A percentile compares a stretch with the other conserved stretches of the same genome.
Conservation (phyloP, 208 protist genomes). For the Leishmania aethiopica region DNA sequence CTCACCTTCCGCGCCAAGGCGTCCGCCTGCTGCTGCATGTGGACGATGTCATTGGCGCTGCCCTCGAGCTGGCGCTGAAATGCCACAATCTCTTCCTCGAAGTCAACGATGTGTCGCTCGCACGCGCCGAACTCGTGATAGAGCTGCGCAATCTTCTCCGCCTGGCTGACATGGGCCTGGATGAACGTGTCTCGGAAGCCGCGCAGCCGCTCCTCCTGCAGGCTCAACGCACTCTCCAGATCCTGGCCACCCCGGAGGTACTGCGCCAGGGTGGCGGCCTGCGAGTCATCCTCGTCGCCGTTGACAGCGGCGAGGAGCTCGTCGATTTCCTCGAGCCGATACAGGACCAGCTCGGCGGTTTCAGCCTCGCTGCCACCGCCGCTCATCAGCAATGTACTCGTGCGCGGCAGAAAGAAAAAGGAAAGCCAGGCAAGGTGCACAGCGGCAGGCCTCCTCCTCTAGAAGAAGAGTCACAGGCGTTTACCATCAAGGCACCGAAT, state of each 20-base stretch:
- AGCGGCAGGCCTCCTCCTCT: background rate
- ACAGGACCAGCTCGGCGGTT: constrained; percentile 48
- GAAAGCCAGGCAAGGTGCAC: background rate
- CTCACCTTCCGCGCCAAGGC: constrained; percentile 67
- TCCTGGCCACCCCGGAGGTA: constrained; percentile 65
- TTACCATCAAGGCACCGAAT: background rate
- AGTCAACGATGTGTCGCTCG: constrained; percentile 78
- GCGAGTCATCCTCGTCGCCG: constrained; percentile 41
- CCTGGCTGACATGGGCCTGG: constrained; percentile 53
- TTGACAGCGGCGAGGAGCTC: constrained; percentile 61
- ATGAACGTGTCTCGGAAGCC: constrained; percentile 66
- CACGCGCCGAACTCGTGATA: constrained; percentile 73
- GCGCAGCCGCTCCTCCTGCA: constrained; percentile 72
- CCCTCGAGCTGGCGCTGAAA: constrained; percentile 81
- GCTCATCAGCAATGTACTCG: constrained; percentile 7
- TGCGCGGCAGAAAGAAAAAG: background rate
- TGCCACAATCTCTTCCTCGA: constrained; percentile 83
- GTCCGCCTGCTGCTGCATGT: constrained; percentile 84
- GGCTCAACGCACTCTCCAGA: constrained; percentile 39
- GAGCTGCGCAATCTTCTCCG: constrained; percentile 61
- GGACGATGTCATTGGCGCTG: constrained; percentile 76
- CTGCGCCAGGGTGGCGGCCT: constrained; percentile 34
- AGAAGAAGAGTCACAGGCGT: background rate
- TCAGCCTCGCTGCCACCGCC: constrained; percentile 26
- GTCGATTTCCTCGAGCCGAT: constrained; percentile 70